These are phyloP conservation scores for Tricholoma sp. DNA, from an alignment of 768 basidiomycete genomes.

Conservation along the genomic window DNA sequence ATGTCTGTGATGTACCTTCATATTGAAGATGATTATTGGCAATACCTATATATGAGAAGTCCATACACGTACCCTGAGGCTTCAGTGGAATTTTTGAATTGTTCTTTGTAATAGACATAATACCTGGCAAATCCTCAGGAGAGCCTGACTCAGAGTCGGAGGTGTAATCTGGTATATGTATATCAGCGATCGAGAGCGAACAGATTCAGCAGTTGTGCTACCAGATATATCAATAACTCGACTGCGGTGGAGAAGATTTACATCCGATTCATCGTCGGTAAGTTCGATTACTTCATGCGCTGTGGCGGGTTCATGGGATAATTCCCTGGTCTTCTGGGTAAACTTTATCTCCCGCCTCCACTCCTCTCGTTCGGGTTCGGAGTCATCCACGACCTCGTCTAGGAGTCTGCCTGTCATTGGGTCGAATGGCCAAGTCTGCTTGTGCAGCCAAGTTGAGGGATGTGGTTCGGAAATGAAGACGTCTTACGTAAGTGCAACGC, in stretches of 20 bases:
- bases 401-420: slow-evolving; percentile 2
- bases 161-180: not conserved
- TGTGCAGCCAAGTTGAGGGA: not conserved
- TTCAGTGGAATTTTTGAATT: not conserved
- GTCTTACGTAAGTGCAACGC: slow-evolving; percentile 19
- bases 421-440: not conserved
- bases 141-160: not conserved
- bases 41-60: no score
- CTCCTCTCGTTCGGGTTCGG: slow-evolving; percentile 63
- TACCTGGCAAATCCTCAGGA: not conserved
- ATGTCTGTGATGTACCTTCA: not conserved
- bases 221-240: slow-evolving; percentile 4
- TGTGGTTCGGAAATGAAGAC: slow-evolving; percentile 1
- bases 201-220: not conserved
- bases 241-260: no score
- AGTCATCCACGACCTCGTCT: slow-evolving; percentile 56
- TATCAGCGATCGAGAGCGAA: not conserved
- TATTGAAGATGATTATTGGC: not conserved
- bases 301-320: not conserved
- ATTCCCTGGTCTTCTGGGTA: not conserved
- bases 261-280: slow-evolving; percentile 14
- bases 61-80: not conserved
- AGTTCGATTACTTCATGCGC: slow-evolving; percentile 16
- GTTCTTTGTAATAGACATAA: not conserved
- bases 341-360: slow-evolving; percentile 17